Base-by-base conservation (phyloP, 2,329 filamentous ascomycete genomes). In the Sclerotiophoma versabilis region DNA sequence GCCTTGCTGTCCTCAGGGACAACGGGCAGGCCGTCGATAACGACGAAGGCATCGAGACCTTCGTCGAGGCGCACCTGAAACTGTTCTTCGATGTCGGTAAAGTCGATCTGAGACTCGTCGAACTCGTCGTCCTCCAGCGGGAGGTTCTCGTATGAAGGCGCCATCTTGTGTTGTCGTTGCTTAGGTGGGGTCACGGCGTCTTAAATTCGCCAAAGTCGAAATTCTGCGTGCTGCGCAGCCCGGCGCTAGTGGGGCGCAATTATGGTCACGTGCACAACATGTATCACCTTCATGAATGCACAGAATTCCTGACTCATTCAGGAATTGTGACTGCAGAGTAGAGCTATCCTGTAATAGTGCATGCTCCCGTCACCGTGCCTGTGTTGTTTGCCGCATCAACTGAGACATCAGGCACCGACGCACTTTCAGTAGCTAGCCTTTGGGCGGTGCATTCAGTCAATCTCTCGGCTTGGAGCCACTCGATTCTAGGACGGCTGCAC, bases 21-120 rank as follows among this genome's bases (percentile, higher is more conserved):
- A 62, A 89, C 81, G 63, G 95, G 95, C 36, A 99, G 86, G 64
- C 95, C 95, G 77, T 99, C 95, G 74, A 98, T 86, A 59, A 98
- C 93, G 63, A 99, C 90, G 73, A 99, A 99, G 62, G 92, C 90
- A 76, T 99, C 95, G 70, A 97, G 89, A 54, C 95, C 95, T 77
- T 96, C 91, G 77, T 99, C 95, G 63, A 98, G 84, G 75, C 93
- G 91, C 60, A 98, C 93, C 79, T 98, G 92, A 76, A 93, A 97
- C 78, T 96, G 92, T 77, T 96, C 93, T 76, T 88, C 86, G 66
- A 99, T 84, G 80, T 99, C 93, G 68, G 91, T 93, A 76, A 96
- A 92, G 76, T 98, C 93, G 77, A 98, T 89, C 76, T 97, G 92
- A 74, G 93, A 89, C 79, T 95, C 89, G 75, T 96, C 93, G 71